A percentile compares a stretch with the other conserved stretches of the same genome.
phyloP scores from a whole-genome alignment of 2,329 filamentous ascomycete species.

The Daldinia sp. region DNA sequence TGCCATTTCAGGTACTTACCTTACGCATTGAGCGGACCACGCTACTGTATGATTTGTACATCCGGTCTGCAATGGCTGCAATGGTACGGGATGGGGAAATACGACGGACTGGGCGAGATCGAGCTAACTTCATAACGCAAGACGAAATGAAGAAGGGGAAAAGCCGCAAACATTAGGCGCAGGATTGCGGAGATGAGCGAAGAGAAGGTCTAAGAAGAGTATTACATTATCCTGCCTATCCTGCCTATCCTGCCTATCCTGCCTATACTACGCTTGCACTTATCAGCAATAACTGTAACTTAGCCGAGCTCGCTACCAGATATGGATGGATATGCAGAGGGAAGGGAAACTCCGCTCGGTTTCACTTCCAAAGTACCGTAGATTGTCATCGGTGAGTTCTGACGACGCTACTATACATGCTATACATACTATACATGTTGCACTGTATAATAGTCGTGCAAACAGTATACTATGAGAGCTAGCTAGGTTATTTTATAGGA shows the following conservation, averaged over 20 bases:
- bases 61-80: constrained; percentile 17
- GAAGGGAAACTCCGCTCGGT: constrained; percentile 39
- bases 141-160: constrained; percentile 41
- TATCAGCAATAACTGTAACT: constrained; percentile 35
- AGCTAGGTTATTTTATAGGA: constrained; percentile 19
- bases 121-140: constrained; percentile 37
- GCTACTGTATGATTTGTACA: constrained; percentile 14
- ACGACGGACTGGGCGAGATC: constrained; percentile 33
- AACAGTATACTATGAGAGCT: constrained; percentile 19
- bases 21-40: constrained; percentile 14
- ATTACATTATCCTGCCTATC: constrained; percentile 15
- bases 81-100: constrained; percentile 32
- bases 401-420: constrained; percentile 17
- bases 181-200: constrained; percentile 44
- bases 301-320: constrained; percentile 43
- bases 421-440: background rate
- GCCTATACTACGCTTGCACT: constrained; percentile 16
- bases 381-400: constrained; percentile 42
- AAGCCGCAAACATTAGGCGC: constrained; percentile 32
- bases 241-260: too few relatives aligned
- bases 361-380: constrained; percentile 31
- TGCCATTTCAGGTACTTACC: constrained; percentile 19
- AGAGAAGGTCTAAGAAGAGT: constrained; percentile 29
- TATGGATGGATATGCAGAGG: constrained; percentile 29
- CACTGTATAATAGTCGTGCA: constrained; percentile 19